These are phyloP conservation scores for Lentinula aciculospora DNA, from an alignment of 768 basidiomycete genomes.

Conservation along the genomic window DNA sequence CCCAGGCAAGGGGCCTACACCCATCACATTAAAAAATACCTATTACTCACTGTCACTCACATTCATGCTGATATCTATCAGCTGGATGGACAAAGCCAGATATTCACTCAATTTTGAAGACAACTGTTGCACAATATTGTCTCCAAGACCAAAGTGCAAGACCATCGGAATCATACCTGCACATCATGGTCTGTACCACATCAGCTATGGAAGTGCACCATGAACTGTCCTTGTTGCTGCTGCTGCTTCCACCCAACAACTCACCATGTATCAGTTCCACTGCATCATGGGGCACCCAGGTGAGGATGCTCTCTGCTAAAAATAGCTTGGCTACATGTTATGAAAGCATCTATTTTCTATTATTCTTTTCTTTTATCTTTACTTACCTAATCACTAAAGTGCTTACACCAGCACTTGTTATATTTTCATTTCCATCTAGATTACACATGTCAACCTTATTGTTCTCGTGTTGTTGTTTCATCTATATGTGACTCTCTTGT, in stretches of 20 bases:
- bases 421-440: too few species aligned
- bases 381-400: too few species aligned
- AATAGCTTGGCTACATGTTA: slow-evolving; percentile 14
- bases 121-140: slow-evolving; percentile 9
- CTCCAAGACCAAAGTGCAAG: slow-evolving; percentile 7
- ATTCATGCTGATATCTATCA: slow-evolving; percentile 22
- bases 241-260: not conserved
- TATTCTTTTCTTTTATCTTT: too few species aligned
- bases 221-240: not conserved
- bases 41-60: slow-evolving; percentile 21
- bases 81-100: slow-evolving; percentile 14
- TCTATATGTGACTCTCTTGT: too few species aligned
- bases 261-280: slow-evolving; percentile 19
- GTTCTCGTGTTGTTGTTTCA: too few species aligned
- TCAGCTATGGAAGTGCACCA: not conserved
- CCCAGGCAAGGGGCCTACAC: slow-evolving; percentile 12
- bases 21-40: slow-evolving; percentile 16
- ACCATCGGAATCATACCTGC: slow-evolving; percentile 19
- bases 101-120: slow-evolving; percentile 12
- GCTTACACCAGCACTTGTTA: too few species aligned
- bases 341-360: too few species aligned
- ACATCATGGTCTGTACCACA: slow-evolving; percentile 20
- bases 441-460: too few species aligned
- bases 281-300: slow-evolving; percentile 22
- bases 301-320: slow-evolving; percentile 6